These are phyloP conservation scores for Incumbomyces lentus DNA, from an alignment of 2,329 filamentous ascomycete species.

Conservation along the genomic window DNA sequence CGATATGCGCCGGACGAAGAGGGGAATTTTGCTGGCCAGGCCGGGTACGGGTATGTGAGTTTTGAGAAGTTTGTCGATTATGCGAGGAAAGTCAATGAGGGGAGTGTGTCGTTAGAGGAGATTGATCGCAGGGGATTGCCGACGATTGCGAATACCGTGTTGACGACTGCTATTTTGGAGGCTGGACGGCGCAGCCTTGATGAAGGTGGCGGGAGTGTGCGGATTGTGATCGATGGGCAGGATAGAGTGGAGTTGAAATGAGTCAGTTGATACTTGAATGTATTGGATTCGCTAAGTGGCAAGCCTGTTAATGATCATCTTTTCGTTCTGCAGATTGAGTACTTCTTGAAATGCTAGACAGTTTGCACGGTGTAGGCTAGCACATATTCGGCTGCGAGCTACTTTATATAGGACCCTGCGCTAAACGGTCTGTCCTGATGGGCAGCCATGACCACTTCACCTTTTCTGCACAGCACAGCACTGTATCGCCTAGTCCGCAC, in stretches of 20 bases:
- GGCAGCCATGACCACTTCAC: too few relatives aligned
- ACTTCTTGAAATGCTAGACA: too few relatives aligned
- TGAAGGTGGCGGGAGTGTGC: slow-evolving; percentile 64
- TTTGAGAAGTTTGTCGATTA: slow-evolving; percentile 95
- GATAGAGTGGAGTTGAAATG: slow-evolving; percentile 39
- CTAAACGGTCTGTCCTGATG: too few relatives aligned
- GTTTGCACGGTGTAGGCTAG: too few relatives aligned
- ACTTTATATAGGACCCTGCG: too few relatives aligned
- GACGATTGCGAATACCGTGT: slow-evolving; percentile 79
- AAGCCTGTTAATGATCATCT: too few relatives aligned
- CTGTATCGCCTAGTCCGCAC: too few relatives aligned
- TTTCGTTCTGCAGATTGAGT: too few relatives aligned
- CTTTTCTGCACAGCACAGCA: too few relatives aligned
- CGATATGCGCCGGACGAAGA: slow-evolving; percentile 88
- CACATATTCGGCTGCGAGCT: too few relatives aligned
- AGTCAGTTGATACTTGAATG: too few relatives aligned
- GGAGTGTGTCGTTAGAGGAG: slow-evolving; percentile 59
- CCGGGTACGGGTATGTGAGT: slow-evolving; percentile 84
- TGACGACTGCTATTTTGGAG: slow-evolving; percentile 83
- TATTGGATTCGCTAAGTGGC: too few relatives aligned
- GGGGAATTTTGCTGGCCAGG: slow-evolving; percentile 85
- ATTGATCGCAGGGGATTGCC: slow-evolving; percentile 73
- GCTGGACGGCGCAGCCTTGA: slow-evolving; percentile 77
- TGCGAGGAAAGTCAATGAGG: slow-evolving; percentile 66
- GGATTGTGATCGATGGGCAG: slow-evolving; percentile 53